Evolutionary conservation across 441 rosid species (phyloP), one percentile per base, ranked within the genome.

Genomic region (Pelargonium cotyledonis): DNA sequence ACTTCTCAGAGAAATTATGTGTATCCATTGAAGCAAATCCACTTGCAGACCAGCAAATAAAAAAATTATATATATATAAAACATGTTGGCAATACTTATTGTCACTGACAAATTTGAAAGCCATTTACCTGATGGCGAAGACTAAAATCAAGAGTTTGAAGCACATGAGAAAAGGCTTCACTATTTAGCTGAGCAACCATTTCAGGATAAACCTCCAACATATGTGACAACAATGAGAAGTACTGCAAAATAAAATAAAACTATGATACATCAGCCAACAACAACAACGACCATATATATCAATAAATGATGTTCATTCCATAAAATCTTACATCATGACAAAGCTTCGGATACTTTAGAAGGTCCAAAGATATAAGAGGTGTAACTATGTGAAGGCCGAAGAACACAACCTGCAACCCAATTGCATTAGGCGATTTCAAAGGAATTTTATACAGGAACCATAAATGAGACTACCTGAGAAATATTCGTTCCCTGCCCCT

Each of bases 151-250:
- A 92, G 90, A 60, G 99, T 90, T 73, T 88, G 84, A 58, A 95
- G 83, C 14, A 95, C 85, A 78, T 90, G 97, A 68, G 75, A 79
- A 80, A 95, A 90, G 76, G 96, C 91, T 41, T 90, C 95, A 65
- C 74, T 72, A 65, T 83, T 85, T 72, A 92, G 83, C 68, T 81
- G 90, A 21, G 90, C 89, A 61, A 92, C 85, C 72, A 89, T 88
- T 80, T 92, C 98, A 2, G 99, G 99, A 79, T 95, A 95, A 38
- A 95, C 99, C 86, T 92, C 99, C 77, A 95, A 73, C 89, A 95
- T 78, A 73, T 95, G 99, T 35, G 96, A 95, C 64, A 95, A 67
- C 76, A 92, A 82, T 2, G 89, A 84, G 80, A 90, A 92, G 77
- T 90, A 92, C 99, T 92, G 86, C 87, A 79, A 26, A 78, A 74